phyloP scores from a whole-genome alignment of 228 moss, liverwort and hornwort species.

The Sphagnum fallax region DNA sequence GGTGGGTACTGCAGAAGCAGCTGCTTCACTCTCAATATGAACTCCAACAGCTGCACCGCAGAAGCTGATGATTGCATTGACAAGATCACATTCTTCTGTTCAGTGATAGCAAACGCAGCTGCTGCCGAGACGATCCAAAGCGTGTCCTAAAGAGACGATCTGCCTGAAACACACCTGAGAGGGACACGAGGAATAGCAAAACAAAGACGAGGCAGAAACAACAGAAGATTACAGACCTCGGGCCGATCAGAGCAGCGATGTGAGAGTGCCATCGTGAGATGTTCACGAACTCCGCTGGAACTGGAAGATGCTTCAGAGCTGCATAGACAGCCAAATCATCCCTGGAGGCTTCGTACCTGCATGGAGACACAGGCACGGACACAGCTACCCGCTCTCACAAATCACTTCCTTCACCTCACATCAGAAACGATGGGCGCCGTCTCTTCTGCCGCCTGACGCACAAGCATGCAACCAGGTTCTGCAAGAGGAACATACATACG shows the following conservation, averaged over 20 bases:
- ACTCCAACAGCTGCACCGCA: conserved; percentile 29
- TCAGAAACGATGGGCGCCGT: too few relatives aligned
- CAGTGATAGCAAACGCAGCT: too few relatives aligned
- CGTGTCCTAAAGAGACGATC: background rate
- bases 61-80: conserved; percentile 11
- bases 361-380: too few relatives aligned
- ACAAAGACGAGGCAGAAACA: background rate
- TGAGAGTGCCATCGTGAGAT: conserved; percentile 59
- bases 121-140: background rate
- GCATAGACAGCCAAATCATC: conserved; percentile 50
- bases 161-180: too few relatives aligned
- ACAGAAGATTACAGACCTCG: conserved; percentile 3
- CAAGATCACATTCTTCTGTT: too few relatives aligned
- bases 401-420: too few relatives aligned
- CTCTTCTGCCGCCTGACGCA: too few relatives aligned
- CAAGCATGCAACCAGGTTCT: too few relatives aligned
- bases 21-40: conserved; percentile 42
- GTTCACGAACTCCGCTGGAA: conserved; percentile 42
- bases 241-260: conserved; percentile 39
- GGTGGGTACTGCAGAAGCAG: conserved; percentile 3
- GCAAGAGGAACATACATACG: background rate
- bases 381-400: too few relatives aligned
- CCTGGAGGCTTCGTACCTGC: conserved; percentile 47
- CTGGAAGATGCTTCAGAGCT: conserved; percentile 25
- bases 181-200: too few relatives aligned